Conservation (phyloP, 768 basidiomycete genomes). For the Leccinum barrowsii region DNA sequence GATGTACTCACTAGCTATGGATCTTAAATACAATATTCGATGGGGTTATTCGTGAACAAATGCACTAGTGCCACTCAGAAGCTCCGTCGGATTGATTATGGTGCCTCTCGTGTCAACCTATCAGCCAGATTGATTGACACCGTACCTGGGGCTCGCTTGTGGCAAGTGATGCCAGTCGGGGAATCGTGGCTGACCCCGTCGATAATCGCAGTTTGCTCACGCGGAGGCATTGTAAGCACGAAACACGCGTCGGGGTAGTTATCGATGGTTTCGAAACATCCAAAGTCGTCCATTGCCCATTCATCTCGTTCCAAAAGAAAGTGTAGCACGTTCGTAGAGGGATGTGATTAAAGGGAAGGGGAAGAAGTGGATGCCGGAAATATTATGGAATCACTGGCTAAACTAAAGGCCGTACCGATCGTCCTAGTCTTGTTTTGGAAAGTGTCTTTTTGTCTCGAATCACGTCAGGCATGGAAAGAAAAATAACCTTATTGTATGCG, state of each 20-base stretch:
- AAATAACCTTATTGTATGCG: not conserved
- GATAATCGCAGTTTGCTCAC: not conserved
- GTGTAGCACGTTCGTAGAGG: not conserved
- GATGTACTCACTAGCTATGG: conserved; percentile 24
- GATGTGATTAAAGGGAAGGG: not conserved
- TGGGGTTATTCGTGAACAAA: conserved; percentile 14
- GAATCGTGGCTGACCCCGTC: not conserved
- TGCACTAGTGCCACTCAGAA: not conserved
- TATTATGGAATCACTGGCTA: not conserved
- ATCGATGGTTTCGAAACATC: conserved; percentile 1
- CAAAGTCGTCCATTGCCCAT: not conserved
- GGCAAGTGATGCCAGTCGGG: not conserved
- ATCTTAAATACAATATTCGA: conserved; percentile 15
- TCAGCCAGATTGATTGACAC: not conserved
- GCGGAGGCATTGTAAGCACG: not conserved
- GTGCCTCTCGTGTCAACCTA: not conserved
- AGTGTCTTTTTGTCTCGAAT: not conserved
- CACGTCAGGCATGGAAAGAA: not conserved
- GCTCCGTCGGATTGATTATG: not conserved
- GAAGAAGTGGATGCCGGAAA: not conserved
- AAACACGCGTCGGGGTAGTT: not conserved
- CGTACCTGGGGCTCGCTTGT: not conserved
- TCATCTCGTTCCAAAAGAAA: not conserved
- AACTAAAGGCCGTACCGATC: not conserved
- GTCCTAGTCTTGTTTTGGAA: not conserved